Conservation (phyloP, 352 stramenopile genomes). For the Blastocystis sp. region DNA sequence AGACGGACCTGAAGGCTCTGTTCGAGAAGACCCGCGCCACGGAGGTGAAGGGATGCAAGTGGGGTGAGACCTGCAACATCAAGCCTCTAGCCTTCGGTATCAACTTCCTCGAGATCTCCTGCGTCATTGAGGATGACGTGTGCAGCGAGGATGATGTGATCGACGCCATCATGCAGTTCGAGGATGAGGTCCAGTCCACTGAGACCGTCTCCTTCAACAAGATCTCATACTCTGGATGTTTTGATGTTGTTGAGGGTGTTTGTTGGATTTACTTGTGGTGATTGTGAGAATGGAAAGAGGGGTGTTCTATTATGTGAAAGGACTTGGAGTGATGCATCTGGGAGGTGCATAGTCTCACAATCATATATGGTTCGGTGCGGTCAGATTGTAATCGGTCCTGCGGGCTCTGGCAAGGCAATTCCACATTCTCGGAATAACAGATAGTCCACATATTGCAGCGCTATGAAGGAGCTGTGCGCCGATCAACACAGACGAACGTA, state of each 20-base stretch:
- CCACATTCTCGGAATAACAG: neutral
- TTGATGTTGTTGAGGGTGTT: neutral
- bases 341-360: constrained; percentile 55
- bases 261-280: constrained; percentile 8
- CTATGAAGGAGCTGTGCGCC: constrained; percentile 86
- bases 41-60: constrained; percentile 61
- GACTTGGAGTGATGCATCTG: neutral
- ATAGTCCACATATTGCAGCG: constrained; percentile 87
- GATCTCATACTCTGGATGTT: constrained; percentile 48
- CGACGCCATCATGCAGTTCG: constrained; percentile 58
- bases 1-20: constrained; percentile 65
- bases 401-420: constrained; percentile 83
- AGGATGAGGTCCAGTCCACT: constrained; percentile 63
- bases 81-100: constrained; percentile 47
- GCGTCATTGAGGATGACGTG: constrained; percentile 64
- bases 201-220: constrained; percentile 65
- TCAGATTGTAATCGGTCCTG: constrained; percentile 86
- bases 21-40: constrained; percentile 47
- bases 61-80: constrained; percentile 53
- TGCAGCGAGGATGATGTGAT: constrained; percentile 67
- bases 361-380: constrained; percentile 79
- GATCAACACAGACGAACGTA: constrained; percentile 77
- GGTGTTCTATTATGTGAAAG: too few relatives aligned
- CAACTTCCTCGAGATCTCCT: constrained; percentile 39
- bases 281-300: neutral